A percentile compares a stretch with the other conserved stretches of the same genome.
Evolutionary conservation across 1,284 basidiomycete genomes (phyloP).

Genomic region (Rhodotorula sp.): DNA sequence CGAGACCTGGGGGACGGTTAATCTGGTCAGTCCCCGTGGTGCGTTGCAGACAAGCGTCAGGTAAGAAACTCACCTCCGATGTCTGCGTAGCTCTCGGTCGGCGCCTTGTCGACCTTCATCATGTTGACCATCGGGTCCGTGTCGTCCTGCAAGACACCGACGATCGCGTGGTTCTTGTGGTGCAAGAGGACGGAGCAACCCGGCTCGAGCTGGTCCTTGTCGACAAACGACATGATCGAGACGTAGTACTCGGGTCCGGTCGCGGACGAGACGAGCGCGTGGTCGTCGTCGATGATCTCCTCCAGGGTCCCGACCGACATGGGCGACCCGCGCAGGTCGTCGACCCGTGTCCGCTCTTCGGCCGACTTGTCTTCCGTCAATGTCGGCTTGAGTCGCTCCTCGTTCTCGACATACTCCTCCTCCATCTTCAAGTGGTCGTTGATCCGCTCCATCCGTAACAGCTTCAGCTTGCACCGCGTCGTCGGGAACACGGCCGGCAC

Average conservation of each 20-base stretch:
- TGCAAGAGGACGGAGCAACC: constrained; percentile 94
- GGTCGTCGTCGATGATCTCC: constrained; percentile 99
- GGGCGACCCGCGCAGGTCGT: constrained; percentile 90
- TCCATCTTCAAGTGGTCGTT: constrained; percentile 97
- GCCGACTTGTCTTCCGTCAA: constrained; percentile 90
- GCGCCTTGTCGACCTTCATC: constrained; percentile 99
- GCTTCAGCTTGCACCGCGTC: constrained; percentile 90
- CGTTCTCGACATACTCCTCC: constrained; percentile 89
- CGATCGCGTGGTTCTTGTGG: constrained; percentile 92
- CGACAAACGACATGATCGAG: constrained; percentile 96
- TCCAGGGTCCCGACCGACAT: constrained; percentile 97
- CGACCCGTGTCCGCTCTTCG: constrained; percentile 89
- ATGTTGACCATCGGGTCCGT: constrained; percentile 90
- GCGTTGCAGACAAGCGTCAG: too few relatives aligned
- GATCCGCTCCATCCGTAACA: constrained; percentile 95
- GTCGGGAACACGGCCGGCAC: constrained; percentile 90
- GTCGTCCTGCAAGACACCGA: constrained; percentile 95
- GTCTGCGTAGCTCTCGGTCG: constrained; percentile 97
- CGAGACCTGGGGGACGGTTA: constrained; percentile 55
- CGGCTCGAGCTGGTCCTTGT: constrained; percentile 97
- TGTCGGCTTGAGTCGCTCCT: constrained; percentile 82
- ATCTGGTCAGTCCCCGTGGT: neutral
- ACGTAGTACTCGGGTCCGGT: constrained; percentile 98
- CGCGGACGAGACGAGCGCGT: constrained; percentile 93
- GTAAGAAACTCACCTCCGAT: constrained; percentile 68